Evolutionary conservation across 225 moss, liverwort and hornwort species (phyloP).

Genomic region (Climacium dendroides): DNA sequence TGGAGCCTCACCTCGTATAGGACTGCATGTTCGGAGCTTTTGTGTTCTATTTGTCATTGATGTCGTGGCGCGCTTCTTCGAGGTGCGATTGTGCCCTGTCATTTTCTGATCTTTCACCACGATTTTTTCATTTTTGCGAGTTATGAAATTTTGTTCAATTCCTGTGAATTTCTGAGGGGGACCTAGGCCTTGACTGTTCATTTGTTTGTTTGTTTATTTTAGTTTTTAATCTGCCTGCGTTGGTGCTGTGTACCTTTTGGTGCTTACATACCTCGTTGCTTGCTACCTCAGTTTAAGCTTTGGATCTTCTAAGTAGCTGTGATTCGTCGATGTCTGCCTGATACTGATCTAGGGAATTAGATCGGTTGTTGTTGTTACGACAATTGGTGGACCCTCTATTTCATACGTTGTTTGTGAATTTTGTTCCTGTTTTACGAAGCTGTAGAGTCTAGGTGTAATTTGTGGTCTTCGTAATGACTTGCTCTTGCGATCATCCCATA

Average conservation of each 20-base stretch:
- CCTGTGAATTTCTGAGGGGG: background rate
- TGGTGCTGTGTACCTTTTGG: background rate
- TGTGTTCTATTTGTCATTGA: background rate
- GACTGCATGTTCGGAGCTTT: background rate
- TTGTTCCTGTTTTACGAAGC: background rate
- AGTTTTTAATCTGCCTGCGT: background rate
- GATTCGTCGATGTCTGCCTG: background rate
- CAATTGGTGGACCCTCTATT: background rate
- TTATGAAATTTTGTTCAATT: background rate
- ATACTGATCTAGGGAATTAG: background rate
- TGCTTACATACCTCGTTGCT: background rate
- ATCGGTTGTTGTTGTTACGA: background rate
- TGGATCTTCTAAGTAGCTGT: background rate
- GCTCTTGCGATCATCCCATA: background rate
- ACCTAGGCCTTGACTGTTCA: background rate
- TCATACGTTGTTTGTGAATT: background rate
- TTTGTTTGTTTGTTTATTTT: background rate
- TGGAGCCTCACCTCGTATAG: background rate
- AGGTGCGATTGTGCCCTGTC: background rate
- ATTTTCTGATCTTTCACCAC: background rate
- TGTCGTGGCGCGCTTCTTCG: background rate
- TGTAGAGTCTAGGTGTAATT: background rate
- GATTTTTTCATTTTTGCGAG: background rate
- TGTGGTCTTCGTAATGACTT: background rate
- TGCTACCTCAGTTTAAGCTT: background rate